Base-by-base conservation (phyloP, 768 basidiomycete genomes). In the Lactarius sp. region DNA sequence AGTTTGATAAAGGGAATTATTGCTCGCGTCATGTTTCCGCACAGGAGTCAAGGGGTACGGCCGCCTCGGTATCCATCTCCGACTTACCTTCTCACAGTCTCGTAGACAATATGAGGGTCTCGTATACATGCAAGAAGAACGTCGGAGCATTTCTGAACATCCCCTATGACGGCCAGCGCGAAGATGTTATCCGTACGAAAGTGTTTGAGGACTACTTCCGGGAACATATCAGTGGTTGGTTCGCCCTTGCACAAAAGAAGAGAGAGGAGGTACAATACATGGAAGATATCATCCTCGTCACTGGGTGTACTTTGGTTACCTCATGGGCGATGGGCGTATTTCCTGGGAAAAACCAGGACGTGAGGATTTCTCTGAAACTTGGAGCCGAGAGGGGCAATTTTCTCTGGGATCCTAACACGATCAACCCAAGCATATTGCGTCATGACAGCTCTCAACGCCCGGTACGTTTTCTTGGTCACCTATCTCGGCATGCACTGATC, bases 201-300 rank as follows among this genome's bases (percentile, higher is more conserved):
- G 46, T 39, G 22, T 56, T 62, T 53, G 53, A 56, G 36, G 54
- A 62, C 44, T 62, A 56, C 54, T 47, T 54, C 9, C 53, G 52
- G n/a, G 61, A 54, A 10, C 2, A 62, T 20, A 34, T 53, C 9
- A 53, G 49, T 22, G 46, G 22, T 20, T 62, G 61, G 61, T 54
- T 41, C 8, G 5, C 42, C 18, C 31, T 62, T 33, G 61, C 61
- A 10, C 47, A 51, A 14, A 5, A 12, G 6, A 16, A 2, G 6
- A 10, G 47, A 16, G 6, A 52, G 34, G 61, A 33, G 18, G 49
- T 62, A 44, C 39, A 61, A 5, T 47, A 44, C 39, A 62, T 62
- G 54, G 61, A 62, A 39, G 61, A 62, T 13, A 46, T 62, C 20
- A 62, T 62, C 31, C 61, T 62, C 49, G 61, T 62, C 33, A 33